Base-by-base conservation (phyloP, 2,329 filamentous ascomycete species). In the Fusarium siculi region DNA sequence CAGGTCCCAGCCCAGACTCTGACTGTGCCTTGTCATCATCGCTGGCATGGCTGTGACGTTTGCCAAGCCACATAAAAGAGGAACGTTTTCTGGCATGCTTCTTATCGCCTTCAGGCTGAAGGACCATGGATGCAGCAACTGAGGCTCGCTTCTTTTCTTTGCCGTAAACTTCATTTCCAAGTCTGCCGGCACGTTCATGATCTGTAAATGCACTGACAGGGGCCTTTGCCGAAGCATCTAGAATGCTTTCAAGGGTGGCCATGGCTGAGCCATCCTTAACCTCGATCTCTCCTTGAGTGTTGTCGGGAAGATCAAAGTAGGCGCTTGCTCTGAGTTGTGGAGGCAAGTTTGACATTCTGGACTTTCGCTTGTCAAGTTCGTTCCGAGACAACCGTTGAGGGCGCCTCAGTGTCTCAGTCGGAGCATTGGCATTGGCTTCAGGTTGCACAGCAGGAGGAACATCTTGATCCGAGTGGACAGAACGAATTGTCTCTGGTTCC, bases 161-260 rank as follows among this genome's bases (percentile, higher is more conserved):
- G 39, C 92, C 92, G 78, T 96, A 97, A 0, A 95, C 89, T 76
- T 96, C 93, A 9, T 88, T 81, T 30, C 94, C 93, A 16, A 95
- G 85, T 70, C 91, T 90, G 9, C 95, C 95, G 34, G 92, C 93
- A 78, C 93, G 95, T 1, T 92, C 90, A 80, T 98, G 95, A 78
- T 98, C 94, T 1, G 93, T 97, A 77, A 98, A 98, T 32, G 95
- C 96, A 74, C 88, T 94, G 36, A 97, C 95, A 2, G 96, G 96
- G 1, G 96, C 96, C 67, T 88, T 89, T 6, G 94, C 93, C 6
- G 96, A 96, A 12, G 96, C 96, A 79, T 97, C 93, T 21, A 99
- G 87, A 59, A 99, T 97, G 79, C 91, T 95, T 74, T 99, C 95
- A 12, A 99, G 88, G 0, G 96, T 97, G 46, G 90, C 92, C 79